Percentiles rank a stretch among this genome's conserved stretches.
Evolutionary conservation across 2,329 filamentous ascomycete species (phyloP).

Genomic region (Chrysoporthe austroafricana): DNA sequence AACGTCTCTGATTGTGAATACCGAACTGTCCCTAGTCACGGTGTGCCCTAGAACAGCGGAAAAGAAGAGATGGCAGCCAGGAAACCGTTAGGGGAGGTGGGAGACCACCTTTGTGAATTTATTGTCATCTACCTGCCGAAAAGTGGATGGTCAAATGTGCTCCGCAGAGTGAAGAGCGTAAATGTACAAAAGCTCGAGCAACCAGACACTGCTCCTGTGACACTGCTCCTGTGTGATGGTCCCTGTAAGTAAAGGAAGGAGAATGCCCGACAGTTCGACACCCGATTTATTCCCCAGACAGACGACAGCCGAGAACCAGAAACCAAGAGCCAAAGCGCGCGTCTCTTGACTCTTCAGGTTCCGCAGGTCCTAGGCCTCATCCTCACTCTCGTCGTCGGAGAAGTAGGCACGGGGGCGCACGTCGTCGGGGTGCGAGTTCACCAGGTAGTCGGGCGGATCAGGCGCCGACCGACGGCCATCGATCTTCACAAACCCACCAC

Average conservation of each 20-base stretch:
- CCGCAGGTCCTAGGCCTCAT: conserved; percentile 6
- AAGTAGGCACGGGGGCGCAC: not conserved
- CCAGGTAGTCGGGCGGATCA: conserved; percentile 18
- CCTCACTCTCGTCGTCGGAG: conserved; percentile 23
- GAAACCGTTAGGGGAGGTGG: not conserved
- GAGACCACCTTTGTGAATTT: not conserved
- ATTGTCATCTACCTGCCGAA: not conserved
- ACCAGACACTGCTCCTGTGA: too few relatives aligned
- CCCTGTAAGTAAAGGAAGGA: not conserved
- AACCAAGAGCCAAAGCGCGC: not conserved
- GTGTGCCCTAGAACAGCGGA: not conserved
- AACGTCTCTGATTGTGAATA: not conserved
- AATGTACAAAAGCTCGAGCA: not conserved
- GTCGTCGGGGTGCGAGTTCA: conserved; percentile 17
- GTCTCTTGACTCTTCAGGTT: not conserved
- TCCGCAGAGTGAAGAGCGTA: not conserved
- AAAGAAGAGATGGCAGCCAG: not conserved
- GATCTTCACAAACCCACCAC: conserved; percentile 31
- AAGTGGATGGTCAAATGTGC: not conserved
- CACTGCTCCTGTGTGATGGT: not conserved
- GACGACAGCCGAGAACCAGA: not conserved
- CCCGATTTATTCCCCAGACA: not conserved
- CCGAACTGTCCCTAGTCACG: not conserved
- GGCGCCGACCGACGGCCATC: conserved; percentile 19
- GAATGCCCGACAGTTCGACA: not conserved